Percentiles rank a stretch among this genome's conserved stretches.
Conservation (phyloP, 2,329 filamentous ascomycete genomes). For the Hypoxylon sp. region DNA sequence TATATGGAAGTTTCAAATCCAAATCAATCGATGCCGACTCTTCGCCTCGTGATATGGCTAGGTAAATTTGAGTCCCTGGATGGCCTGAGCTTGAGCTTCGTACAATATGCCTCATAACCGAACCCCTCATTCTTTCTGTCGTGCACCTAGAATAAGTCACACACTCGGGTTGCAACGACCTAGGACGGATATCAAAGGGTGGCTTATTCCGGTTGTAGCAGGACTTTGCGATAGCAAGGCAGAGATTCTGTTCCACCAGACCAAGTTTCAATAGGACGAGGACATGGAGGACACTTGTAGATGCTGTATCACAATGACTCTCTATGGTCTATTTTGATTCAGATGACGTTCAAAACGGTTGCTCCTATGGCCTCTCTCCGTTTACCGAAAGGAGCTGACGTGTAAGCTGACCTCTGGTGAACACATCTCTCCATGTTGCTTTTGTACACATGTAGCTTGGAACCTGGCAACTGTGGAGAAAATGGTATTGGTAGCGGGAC, state of each 20-base stretch:
- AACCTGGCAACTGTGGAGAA: constrained; percentile 18
- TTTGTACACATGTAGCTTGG: too few species aligned
- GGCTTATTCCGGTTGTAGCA: constrained; percentile 2
- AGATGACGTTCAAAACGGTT: not conserved
- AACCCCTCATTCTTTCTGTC: not conserved
- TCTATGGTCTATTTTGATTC: not conserved
- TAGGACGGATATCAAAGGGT: not conserved
- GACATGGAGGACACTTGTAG: constrained; percentile 5
- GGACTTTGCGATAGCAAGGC: not conserved
- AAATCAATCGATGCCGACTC: too few species aligned
- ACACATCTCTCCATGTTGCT: not conserved
- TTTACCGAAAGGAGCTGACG: not conserved
- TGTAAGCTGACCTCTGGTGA: not conserved
- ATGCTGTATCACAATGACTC: constrained; percentile 3
- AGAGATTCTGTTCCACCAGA: not conserved
- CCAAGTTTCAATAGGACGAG: not conserved
- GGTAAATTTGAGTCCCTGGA: too few species aligned
- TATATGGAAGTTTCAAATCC: not conserved
- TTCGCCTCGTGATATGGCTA: too few species aligned
- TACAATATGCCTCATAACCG: not conserved
- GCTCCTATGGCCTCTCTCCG: not conserved
- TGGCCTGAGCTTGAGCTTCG: too few species aligned
- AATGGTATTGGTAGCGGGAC: constrained; percentile 14
- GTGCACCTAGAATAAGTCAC: not conserved
- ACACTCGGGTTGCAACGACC: not conserved